Percentiles rank a stretch among this genome's conserved stretches.
These are phyloP conservation scores for Gossypium schwendimanii DNA, from an alignment of 441 rosid species.

Conservation along the genomic window DNA sequence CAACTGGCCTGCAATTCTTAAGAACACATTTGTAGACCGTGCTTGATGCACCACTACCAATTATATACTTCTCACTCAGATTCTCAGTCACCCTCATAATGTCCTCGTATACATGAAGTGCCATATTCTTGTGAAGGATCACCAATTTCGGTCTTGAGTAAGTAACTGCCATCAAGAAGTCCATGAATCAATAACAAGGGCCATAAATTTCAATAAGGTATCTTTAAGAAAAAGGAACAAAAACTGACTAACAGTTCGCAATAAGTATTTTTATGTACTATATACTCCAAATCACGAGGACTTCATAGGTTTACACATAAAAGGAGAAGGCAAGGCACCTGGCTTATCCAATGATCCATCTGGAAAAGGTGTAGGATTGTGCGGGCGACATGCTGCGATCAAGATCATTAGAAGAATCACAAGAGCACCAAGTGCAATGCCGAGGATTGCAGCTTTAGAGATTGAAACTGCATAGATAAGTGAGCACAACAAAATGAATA, in stretches of 20 bases:
- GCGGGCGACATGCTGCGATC: slow-evolving; percentile 70
- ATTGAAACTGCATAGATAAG: slow-evolving; percentile 51
- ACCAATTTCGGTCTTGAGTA: slow-evolving; percentile 75
- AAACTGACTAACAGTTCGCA: neutral
- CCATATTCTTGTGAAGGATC: slow-evolving; percentile 96
- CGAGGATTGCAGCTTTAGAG: slow-evolving; percentile 91
- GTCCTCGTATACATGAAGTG: slow-evolving; percentile 93
- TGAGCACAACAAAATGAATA: neutral
- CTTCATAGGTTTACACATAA: neutral
- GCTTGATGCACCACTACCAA: slow-evolving; percentile 90
- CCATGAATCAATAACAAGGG: slow-evolving; percentile 14
- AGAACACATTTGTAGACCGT: slow-evolving; percentile 90
- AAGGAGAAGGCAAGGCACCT: slow-evolving; percentile 35
- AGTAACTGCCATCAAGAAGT: slow-evolving; percentile 38
- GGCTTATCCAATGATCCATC: slow-evolving; percentile 87
- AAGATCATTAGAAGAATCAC: slow-evolving; percentile 81
- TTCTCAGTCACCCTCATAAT: slow-evolving; percentile 98
- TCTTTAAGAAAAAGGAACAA: neutral
- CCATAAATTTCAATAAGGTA: neutral
- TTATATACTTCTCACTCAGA: slow-evolving; percentile 80
- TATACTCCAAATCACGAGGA: neutral
- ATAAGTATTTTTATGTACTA: neutral
- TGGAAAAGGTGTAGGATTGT: slow-evolving; percentile 46
- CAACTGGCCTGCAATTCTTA: slow-evolving; percentile 91
- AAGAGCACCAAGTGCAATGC: slow-evolving; percentile 81